Evolutionary conservation across 2,329 filamentous ascomycete species (phyloP).

Genomic region (Botryotinia calthae): DNA sequence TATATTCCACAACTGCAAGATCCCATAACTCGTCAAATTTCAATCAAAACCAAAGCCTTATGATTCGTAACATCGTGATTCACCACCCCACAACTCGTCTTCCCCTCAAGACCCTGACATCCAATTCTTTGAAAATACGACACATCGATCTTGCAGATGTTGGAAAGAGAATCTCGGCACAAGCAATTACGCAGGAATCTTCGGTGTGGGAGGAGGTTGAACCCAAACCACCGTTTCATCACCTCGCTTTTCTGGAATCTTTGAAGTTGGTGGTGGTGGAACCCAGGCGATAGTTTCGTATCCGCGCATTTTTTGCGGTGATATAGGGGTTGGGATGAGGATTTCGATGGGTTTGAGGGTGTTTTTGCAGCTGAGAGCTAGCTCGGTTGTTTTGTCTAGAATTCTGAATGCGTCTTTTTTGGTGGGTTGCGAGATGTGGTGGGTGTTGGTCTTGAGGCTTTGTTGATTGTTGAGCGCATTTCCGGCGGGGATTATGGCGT

Average conservation of each 20-base stretch:
- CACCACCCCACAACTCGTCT: too few species aligned
- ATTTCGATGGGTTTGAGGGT: not conserved
- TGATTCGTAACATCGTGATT: not conserved
- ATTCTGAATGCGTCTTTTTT: not conserved
- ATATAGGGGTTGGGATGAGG: not conserved
- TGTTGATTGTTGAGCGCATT: not conserved
- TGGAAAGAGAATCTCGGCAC: fast-evolving
- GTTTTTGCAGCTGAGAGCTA: not conserved
- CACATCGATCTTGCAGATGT: too few species aligned
- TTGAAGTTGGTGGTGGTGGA: not conserved
- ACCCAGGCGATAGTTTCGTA: not conserved
- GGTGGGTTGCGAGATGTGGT: not conserved
- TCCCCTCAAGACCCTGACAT: fast-evolving
- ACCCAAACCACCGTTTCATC: not conserved
- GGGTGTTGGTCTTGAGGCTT: not conserved
- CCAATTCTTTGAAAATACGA: not conserved
- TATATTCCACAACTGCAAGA: not conserved
- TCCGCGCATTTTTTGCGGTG: not conserved
- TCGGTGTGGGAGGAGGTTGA: not conserved
- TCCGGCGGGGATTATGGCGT: not conserved
- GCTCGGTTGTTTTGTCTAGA: not conserved
- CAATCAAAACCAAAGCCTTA: not conserved
- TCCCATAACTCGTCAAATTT: not conserved
- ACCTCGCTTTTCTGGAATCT: not conserved
- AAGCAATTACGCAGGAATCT: not conserved